Base-by-base conservation (phyloP, 345 rosid species). In the Linum usitatissimum region DNA sequence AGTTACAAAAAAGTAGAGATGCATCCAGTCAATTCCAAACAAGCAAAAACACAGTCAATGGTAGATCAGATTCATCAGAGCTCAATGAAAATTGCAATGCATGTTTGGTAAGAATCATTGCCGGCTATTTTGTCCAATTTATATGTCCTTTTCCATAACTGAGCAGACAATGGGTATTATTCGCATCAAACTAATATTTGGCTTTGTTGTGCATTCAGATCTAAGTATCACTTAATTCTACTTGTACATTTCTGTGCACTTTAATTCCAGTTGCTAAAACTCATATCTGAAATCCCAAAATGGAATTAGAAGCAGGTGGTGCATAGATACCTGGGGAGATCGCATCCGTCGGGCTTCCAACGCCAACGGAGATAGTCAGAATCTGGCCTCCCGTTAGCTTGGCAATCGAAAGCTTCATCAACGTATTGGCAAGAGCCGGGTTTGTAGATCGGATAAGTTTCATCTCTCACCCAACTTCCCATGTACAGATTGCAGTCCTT, bases 271-370 rank as follows among this genome's bases (percentile, higher is more conserved):
- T 34, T 34, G 38, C 38, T 7, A 34, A 34, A 34, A 34, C 38
- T 31, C 36, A 31, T 31, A 31, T 2, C 36, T 31, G 6, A 31
- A 31, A 31, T 31, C n/a, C n/a, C n/a, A 31, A 31, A 31, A 42
- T 3, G 18, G 17, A 30, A 12, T 20, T 8, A 58, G 18, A 6
- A 40, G 13, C 19, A 61, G 51, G 14, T 59, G 30, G 15, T 14
- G 19, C n/a, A n/a, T n/a, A n/a, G 34, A 17, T 64, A 92, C 96
- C 96, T 93, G 18, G 97, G 99, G 63, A 90, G 97, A 70, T 87
- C 88, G 71, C 97, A 93, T 53, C 69, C 94, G 56, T 93, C 73
- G 31, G 99, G 99, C 81, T 87, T 83, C 99, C 99, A 93, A 31
- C 82, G 78, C 99, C 94, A 90, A 39, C 69, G 67, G 19, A 89